phyloP scores from a whole-genome alignment of 768 basidiomycete genomes.

The Dioszegia aurantiaca region DNA sequence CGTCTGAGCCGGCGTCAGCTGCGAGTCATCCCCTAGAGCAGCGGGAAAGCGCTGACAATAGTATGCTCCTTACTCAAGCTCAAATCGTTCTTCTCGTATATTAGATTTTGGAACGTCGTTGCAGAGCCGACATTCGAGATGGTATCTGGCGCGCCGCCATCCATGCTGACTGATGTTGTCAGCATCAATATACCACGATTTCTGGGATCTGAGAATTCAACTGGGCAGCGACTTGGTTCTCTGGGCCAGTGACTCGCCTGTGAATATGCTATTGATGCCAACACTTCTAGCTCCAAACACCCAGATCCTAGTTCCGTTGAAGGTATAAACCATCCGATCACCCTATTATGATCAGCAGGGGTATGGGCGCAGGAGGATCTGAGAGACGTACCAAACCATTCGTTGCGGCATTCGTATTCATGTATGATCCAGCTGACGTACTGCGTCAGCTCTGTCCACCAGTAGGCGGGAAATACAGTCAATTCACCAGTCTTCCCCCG shows the following conservation, averaged over 20 bases:
- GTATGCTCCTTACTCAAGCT: slow-evolving; percentile 20
- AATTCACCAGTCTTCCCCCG: background rate
- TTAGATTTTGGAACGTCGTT: slow-evolving; percentile 12
- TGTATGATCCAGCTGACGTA: background rate
- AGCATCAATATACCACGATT: no score
- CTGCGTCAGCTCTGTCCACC: no score
- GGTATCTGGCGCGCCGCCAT: no score
- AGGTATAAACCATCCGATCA: slow-evolving; percentile 9
- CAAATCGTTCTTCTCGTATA: slow-evolving; percentile 19
- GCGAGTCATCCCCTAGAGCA: background rate
- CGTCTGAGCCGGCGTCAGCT: slow-evolving; percentile 15
- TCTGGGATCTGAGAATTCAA: no score
- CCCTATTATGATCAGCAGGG: slow-evolving; percentile 1
- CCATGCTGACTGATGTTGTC: no score
- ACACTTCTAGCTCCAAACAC: slow-evolving; percentile 22
- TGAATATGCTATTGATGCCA: no score
- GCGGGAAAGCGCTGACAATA: slow-evolving; percentile 14
- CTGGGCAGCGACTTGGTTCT: no score
- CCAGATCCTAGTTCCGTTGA: slow-evolving; percentile 26
- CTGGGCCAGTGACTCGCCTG: no score
- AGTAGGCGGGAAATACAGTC: background rate
- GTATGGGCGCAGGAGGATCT: no score
- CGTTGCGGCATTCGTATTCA: no score
- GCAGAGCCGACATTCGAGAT: no score
- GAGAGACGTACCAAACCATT: no score